These are phyloP conservation scores for Dipodascopsis uninucleata DNA, from an alignment of 805 yeast genomes.

Conservation along the genomic window DNA sequence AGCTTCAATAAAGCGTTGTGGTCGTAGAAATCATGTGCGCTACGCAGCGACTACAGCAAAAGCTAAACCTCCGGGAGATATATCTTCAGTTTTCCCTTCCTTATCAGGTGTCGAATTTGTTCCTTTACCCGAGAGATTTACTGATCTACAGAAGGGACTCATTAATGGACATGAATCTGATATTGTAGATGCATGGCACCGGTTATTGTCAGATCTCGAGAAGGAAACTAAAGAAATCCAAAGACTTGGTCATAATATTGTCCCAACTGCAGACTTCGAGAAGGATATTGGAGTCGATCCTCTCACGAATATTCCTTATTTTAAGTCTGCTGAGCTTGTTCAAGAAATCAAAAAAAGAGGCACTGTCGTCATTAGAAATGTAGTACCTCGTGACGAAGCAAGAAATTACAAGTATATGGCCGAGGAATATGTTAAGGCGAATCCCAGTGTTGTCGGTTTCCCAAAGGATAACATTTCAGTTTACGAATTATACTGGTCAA, in stretches of 20 bases:
- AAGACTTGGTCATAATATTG: slow-evolving; percentile 6
- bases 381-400: slow-evolving; percentile 34
- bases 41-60: slow-evolving; percentile 9
- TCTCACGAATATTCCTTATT: neutral
- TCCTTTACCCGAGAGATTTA: slow-evolving; percentile 13
- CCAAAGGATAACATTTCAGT: slow-evolving; percentile 32
- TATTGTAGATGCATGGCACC: slow-evolving; percentile 9
- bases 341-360: slow-evolving; percentile 31
- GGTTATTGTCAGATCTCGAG: slow-evolving; percentile 6
- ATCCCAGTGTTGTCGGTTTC: slow-evolving; percentile 33
- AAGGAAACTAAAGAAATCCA: slow-evolving; percentile 4
- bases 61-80: slow-evolving; percentile 10
- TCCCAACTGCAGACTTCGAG: slow-evolving; percentile 7
- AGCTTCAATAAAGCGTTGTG: neutral
- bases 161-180: slow-evolving; percentile 4
- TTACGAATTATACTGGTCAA: slow-evolving; percentile 42
- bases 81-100: slow-evolving; percentile 17
- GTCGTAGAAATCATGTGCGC: too few relatives aligned
- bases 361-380: slow-evolving; percentile 36
- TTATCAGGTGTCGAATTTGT: slow-evolving; percentile 5
- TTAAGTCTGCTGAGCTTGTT: slow-evolving; percentile 1
- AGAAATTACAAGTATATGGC: slow-evolving; percentile 30
- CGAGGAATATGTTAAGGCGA: slow-evolving; percentile 32
- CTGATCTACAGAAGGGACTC: slow-evolving; percentile 5
- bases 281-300: slow-evolving; percentile 6